phyloP scores from a whole-genome alignment of 2,329 filamentous ascomycete species.

The Lojkania enalia region DNA sequence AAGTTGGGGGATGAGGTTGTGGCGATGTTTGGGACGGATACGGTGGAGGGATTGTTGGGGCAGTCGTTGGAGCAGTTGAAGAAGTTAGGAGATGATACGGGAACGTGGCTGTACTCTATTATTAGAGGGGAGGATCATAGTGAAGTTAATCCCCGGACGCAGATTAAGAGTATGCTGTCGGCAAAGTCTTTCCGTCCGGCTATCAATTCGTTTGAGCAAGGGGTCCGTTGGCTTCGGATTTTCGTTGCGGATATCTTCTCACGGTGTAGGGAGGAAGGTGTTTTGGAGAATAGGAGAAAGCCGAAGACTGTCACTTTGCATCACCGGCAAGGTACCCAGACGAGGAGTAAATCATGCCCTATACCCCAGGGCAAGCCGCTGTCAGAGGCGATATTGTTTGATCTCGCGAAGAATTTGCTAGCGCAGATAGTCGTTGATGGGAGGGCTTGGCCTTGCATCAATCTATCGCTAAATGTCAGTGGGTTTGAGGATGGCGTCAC shows the following conservation, averaged over 20 bases:
- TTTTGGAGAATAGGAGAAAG: conserved; percentile 81
- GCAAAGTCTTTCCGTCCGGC: conserved; percentile 91
- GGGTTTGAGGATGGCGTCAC: conserved; percentile 87
- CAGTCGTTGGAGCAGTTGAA: conserved; percentile 75
- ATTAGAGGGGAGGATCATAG: conserved; percentile 84
- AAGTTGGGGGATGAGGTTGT: conserved; percentile 89
- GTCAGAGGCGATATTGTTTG: conserved; percentile 72
- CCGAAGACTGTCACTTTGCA: conserved; percentile 86
- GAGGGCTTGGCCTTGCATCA: conserved; percentile 85
- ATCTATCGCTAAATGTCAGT: conserved; percentile 84
- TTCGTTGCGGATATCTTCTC: conserved; percentile 91
- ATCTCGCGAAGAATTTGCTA: conserved; percentile 75
- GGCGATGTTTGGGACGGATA: conserved; percentile 78
- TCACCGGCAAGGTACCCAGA: conserved; percentile 73
- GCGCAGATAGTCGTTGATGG: conserved; percentile 78
- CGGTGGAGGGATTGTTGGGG: conserved; percentile 72
- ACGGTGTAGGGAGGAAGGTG: conserved; percentile 85
- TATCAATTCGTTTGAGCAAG: conserved; percentile 78
- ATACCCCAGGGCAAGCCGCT: conserved; percentile 77
- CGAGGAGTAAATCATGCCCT: conserved; percentile 71
- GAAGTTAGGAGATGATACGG: conserved; percentile 81
- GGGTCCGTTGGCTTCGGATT: conserved; percentile 82
- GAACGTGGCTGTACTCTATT: conserved; percentile 80
- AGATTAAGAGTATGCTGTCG: conserved; percentile 96
- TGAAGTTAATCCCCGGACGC: conserved; percentile 86